Evolutionary conservation across 345 rosid genomes (phyloP).

Genomic region (Dipteronia sinensis): DNA sequence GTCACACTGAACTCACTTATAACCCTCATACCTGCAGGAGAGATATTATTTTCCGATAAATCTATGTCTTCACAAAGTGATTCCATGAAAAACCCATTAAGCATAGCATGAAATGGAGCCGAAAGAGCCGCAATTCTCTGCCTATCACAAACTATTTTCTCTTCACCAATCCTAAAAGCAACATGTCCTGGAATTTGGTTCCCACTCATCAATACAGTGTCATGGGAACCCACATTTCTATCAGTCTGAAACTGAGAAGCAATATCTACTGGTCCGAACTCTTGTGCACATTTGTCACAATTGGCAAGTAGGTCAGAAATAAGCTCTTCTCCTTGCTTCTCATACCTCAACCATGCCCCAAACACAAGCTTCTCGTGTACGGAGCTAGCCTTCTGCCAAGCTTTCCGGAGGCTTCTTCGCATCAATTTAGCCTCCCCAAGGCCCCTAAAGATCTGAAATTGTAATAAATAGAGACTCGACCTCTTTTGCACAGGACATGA

Average conservation of each 20-base stretch:
- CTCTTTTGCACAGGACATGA: conserved; percentile 65
- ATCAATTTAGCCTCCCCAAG: conserved; percentile 85
- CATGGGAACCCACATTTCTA: conserved; percentile 36
- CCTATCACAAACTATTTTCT: conserved; percentile 79
- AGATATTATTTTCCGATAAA: conserved; percentile 80
- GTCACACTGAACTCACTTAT: conserved; percentile 69
- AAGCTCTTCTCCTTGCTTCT: conserved; percentile 89
- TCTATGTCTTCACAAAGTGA: conserved; percentile 75
- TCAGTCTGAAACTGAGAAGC: conserved; percentile 51
- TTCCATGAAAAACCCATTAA: conserved; percentile 87
- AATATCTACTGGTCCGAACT: conserved; percentile 71
- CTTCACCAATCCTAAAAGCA: conserved; percentile 68
- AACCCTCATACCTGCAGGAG: conserved; percentile 67
- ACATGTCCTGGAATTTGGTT: conserved; percentile 43
- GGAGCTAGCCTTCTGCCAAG: conserved; percentile 85
- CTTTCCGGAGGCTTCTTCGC: conserved; percentile 86
- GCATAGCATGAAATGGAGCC: conserved; percentile 89
- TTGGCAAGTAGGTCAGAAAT: conserved; percentile 75
- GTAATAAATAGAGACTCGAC: conserved; percentile 69
- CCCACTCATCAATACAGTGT: conserved; percentile 35
- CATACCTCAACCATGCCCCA: conserved; percentile 91
- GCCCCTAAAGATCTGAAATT: conserved; percentile 90
- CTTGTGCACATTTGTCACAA: conserved; percentile 73
- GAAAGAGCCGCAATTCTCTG: conserved; percentile 81
- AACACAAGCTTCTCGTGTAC: conserved; percentile 88